phyloP scores from a whole-genome alignment of 108 stramenopile species.

The Epipyxis sp. region DNA sequence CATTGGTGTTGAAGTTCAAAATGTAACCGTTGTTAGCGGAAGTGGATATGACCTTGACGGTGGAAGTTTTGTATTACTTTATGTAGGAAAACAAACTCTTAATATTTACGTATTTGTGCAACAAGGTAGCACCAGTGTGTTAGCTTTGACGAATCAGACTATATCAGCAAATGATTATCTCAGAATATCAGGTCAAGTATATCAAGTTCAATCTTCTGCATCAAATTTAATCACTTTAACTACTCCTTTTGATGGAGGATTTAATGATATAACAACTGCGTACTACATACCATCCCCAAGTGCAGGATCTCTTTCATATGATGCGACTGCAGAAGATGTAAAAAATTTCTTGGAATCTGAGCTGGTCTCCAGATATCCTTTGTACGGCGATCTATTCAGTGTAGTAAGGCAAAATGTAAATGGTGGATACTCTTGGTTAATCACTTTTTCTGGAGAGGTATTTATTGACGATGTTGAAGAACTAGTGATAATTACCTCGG shows the following conservation, averaged over 20 bases:
- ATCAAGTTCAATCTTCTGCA: not conserved
- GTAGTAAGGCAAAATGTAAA: not conserved
- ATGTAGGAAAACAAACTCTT: not conserved
- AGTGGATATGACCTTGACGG: conserved; percentile 6
- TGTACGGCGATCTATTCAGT: not conserved
- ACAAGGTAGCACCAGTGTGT: not conserved
- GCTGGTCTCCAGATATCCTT: conserved; percentile 5
- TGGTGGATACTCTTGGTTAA: conserved; percentile 9
- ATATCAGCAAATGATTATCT: conserved; percentile 12
- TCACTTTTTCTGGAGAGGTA: conserved; percentile 28
- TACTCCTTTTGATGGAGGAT: conserved; percentile 23
- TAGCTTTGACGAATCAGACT: not conserved
- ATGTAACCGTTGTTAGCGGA: conserved; percentile 9
- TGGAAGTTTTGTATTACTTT: conserved; percentile 12
- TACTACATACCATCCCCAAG: not conserved
- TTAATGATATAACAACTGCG: not conserved
- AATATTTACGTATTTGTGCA: not conserved
- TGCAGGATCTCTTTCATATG: conserved; percentile 1
- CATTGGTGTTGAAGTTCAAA: conserved; percentile 28
- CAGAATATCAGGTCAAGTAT: not conserved
- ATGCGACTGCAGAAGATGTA: conserved; percentile 13
- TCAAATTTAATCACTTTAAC: not conserved
- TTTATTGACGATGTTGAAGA: conserved; percentile 29
- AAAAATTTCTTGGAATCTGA: not conserved
- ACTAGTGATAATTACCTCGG: conserved; percentile 4